Base-by-base conservation (phyloP, 805 yeast species). In the Priceomyces castillae region DNA sequence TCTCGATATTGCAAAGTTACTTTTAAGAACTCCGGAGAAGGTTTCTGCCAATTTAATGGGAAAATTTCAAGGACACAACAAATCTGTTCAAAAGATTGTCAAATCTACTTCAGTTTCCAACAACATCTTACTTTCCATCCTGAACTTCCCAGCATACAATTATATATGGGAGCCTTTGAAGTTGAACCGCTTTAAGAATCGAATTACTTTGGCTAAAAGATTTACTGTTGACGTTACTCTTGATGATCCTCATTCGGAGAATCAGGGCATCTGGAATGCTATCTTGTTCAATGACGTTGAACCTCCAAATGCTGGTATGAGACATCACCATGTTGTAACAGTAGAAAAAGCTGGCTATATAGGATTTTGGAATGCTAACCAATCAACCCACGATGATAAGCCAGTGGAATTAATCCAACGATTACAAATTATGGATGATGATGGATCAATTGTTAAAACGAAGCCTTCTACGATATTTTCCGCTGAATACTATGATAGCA, bases 1-100 rank as follows among this genome's bases (percentile, higher is more conserved):
- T 2, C 42, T 66, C 9, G 43, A 49, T 19, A 51, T 60, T 26
- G 17, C 40, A 4, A 30, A 39, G 4, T 11, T 52, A 0, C 11
- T 41, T 3, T 26, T 19, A 18, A 39, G 50, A 2, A 26, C 37
- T 12, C 15, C 30, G 11, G n/a, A 23, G 7, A 15, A 19, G 22
- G 33, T 37, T 9, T 22, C 30, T 16, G 40, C 28, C 10, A 41
- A 37, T 9, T 51, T 70, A 16, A 31, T 54, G 2, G 55, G 81
- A 48, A 82, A 84, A 51, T 78, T 84, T 42, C 88, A 95, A 1
- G 98, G 98, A 1, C 97, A 90, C 57, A 77, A 80, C 43, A 90
- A 90, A 57, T 86, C 96, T 0, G 81, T 90, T 17, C 80, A 78
- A 50, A 74, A 72, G 39, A 61, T 90, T 2, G 67, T 79, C 14